phyloP scores from a whole-genome alignment of 768 basidiomycete genomes.

The Kwoniella dejecticola region DNA sequence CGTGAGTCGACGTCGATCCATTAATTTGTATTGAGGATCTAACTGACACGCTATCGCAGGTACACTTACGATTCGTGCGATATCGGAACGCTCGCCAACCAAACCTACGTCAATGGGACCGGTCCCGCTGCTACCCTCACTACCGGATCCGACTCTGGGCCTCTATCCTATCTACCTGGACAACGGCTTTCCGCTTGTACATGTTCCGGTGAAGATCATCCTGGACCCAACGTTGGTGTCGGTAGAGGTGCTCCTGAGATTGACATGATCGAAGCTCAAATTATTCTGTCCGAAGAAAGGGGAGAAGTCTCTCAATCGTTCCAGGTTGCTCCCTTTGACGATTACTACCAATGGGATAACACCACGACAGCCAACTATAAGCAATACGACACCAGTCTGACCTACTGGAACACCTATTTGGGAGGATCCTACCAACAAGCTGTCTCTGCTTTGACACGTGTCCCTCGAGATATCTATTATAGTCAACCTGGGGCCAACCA shows the following conservation, averaged over 20 bases:
- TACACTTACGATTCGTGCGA: slow-evolving; percentile 55
- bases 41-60: slow-evolving; percentile 63
- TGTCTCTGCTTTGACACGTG: slow-evolving; percentile 61
- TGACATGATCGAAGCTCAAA: slow-evolving; percentile 84
- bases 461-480: slow-evolving; percentile 41
- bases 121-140: slow-evolving; percentile 47
- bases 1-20: slow-evolving; percentile 29
- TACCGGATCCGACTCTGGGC: slow-evolving; percentile 44
- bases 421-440: slow-evolving; percentile 61
- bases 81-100: slow-evolving; percentile 48
- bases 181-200: slow-evolving; percentile 70
- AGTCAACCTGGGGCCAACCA: slow-evolving; percentile 20
- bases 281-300: slow-evolving; percentile 63
- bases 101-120: slow-evolving; percentile 46
- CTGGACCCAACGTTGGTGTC: slow-evolving; percentile 68
- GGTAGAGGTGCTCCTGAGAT: slow-evolving; percentile 89
- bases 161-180: slow-evolving; percentile 55
- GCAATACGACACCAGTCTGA: slow-evolving; percentile 51
- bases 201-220: slow-evolving; percentile 81
- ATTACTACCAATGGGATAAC: slow-evolving; percentile 57
- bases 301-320: slow-evolving; percentile 68
- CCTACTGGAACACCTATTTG: slow-evolving; percentile 57
- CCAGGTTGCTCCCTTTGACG: slow-evolving; percentile 69
- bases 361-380: slow-evolving; percentile 46
- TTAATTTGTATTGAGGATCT: not conserved